Percentiles rank a stretch among this genome's conserved stretches.
Conservation (phyloP, 345 rosid genomes). For the Corymbia maculata region DNA sequence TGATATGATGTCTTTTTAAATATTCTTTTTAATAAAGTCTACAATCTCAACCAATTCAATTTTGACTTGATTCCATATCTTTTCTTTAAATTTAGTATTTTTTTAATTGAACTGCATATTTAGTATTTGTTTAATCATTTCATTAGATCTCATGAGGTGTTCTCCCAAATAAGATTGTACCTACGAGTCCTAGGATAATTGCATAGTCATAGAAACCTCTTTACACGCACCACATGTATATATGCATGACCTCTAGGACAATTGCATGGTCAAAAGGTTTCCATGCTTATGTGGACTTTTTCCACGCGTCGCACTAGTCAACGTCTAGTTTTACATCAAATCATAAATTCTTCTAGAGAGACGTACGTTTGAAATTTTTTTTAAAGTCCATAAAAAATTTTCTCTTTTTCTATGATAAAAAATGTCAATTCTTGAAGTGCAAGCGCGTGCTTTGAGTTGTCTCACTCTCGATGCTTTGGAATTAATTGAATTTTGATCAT, state of each 20-base stretch:
- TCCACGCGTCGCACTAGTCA: neutral
- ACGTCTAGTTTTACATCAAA: neutral
- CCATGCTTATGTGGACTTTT: neutral
- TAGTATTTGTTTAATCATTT: too few species aligned
- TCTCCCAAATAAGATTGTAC: too few species aligned
- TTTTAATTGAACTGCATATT: too few species aligned
- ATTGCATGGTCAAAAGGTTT: neutral
- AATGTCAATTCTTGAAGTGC: neutral
- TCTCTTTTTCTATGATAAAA: neutral
- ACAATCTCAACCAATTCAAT: neutral
- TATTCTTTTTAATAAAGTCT: neutral
- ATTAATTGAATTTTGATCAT: neutral
- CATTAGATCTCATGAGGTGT: too few species aligned
- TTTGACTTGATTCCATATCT: neutral
- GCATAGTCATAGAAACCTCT: neutral
- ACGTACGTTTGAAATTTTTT: too few species aligned
- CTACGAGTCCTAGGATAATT: too few species aligned
- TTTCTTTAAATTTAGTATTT: neutral
- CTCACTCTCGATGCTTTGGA: neutral
- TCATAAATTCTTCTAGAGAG: neutral
- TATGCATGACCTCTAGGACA: neutral
- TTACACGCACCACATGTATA: neutral
- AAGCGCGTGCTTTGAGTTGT: neutral
- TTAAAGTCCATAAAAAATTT: too few species aligned
- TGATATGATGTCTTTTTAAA: neutral